Conservation (phyloP, 2,329 filamentous ascomycete species). For the Aschersonia sp. region DNA sequence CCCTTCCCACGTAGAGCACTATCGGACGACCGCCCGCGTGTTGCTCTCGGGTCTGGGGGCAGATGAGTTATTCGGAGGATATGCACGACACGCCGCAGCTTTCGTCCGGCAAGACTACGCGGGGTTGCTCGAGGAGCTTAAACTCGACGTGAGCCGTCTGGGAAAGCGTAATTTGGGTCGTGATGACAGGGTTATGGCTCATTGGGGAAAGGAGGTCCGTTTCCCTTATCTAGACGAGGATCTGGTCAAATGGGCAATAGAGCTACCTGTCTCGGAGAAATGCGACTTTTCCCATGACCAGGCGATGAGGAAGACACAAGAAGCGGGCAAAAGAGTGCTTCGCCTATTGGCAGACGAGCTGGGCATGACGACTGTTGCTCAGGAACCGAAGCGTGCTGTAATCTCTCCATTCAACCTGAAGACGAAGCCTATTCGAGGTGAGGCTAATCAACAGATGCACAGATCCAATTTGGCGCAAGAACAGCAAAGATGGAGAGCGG, state of each 20-base stretch:
- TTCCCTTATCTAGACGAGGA: constrained; percentile 86
- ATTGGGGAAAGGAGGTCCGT: constrained; percentile 79
- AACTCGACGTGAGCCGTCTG: constrained; percentile 71
- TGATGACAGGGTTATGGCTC: constrained; percentile 79
- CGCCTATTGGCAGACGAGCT: constrained; percentile 63
- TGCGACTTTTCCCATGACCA: constrained; percentile 60
- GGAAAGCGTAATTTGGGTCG: constrained; percentile 90
- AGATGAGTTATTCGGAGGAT: constrained; percentile 92
- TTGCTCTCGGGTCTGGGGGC: constrained; percentile 87
- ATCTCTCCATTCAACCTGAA: background rate
- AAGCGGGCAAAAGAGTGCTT: constrained; percentile 70
- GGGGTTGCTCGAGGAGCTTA: constrained; percentile 67
- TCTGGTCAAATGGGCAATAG: constrained; percentile 69
- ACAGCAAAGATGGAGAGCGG: constrained; percentile 72
- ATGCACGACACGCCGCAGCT: constrained; percentile 68
- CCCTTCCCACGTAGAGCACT: constrained; percentile 21
- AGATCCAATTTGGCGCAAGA: constrained; percentile 73
- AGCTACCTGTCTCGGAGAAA: constrained; percentile 64
- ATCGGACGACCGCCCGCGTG: constrained; percentile 62
- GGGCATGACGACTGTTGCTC: constrained; percentile 55
- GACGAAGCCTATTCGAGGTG: no score
- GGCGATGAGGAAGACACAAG: constrained; percentile 18
- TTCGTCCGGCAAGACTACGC: constrained; percentile 54
- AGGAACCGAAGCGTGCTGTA: constrained; percentile 59
- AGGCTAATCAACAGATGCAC: background rate